Conservation (phyloP, 768 basidiomycete genomes). For the Mycena galopus region DNA sequence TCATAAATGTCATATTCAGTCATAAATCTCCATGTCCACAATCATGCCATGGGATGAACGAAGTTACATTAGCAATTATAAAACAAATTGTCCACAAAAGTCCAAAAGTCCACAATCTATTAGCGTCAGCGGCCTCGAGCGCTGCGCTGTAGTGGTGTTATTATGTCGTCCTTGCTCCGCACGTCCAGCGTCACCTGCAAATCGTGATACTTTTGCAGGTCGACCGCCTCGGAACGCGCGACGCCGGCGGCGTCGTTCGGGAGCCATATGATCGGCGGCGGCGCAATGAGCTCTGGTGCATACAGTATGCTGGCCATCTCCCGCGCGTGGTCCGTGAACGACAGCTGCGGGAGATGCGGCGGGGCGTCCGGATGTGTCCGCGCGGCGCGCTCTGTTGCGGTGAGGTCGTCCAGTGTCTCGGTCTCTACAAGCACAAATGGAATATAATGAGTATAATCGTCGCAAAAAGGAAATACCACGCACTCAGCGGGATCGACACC, state of each 20-base stretch:
- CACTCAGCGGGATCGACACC: slow-evolving; percentile 78
- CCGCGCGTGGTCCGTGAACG: slow-evolving; percentile 82
- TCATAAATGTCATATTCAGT: no score
- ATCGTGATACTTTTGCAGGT: slow-evolving; percentile 81
- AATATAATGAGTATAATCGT: slow-evolving; percentile 15
- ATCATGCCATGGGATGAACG: no score
- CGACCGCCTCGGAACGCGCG: slow-evolving; percentile 79
- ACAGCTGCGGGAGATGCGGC: slow-evolving; percentile 74
- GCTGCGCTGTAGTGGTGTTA: not conserved
- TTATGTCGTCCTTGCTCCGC: slow-evolving; percentile 65
- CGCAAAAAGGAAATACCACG: slow-evolving; percentile 46
- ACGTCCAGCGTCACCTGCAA: slow-evolving; percentile 80
- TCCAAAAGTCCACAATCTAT: not conserved
- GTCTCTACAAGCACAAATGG: slow-evolving; percentile 58
- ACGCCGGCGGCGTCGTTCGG: slow-evolving; percentile 83
- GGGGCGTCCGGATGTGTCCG: slow-evolving; percentile 85
- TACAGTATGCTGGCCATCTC: slow-evolving; percentile 85
- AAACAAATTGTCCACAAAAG: no score
- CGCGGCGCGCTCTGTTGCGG: slow-evolving; percentile 82
- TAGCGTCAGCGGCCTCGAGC: not conserved
- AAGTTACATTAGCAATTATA: no score
- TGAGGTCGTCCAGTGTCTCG: slow-evolving; percentile 85
- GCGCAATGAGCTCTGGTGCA: slow-evolving; percentile 84
- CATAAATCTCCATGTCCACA: no score
- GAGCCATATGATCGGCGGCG: slow-evolving; percentile 87